Evolutionary conservation across 495 filamentous ascomycete genomes (phyloP).

Genomic region (Bryoglossum gracile): DNA sequence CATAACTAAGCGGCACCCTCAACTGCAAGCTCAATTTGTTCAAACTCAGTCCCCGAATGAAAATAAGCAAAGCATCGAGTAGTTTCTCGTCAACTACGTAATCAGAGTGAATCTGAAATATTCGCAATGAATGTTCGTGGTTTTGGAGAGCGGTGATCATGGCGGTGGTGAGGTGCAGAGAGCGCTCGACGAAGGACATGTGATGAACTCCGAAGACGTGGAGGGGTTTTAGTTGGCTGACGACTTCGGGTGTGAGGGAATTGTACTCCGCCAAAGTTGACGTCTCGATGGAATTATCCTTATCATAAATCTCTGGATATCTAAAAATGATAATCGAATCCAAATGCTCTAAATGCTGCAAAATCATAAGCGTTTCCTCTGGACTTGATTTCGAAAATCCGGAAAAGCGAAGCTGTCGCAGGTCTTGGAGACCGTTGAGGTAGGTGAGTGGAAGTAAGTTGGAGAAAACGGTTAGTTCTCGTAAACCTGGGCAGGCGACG

Average conservation of each 20-base stretch:
- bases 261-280: neutral
- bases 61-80: neutral
- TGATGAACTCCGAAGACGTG: neutral
- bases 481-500: neutral
- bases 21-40: neutral
- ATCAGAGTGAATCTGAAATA: neutral
- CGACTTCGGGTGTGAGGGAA: neutral
- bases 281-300: neutral
- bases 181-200: neutral
- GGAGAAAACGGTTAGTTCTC: neutral
- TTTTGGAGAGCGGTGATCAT: neutral
- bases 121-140: neutral
- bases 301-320: neutral
- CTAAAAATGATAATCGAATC: neutral
- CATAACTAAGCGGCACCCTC: neutral
- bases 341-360: neutral
- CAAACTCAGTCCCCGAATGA: neutral
- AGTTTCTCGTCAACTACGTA: neutral
- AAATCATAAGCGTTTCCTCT: neutral
- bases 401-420: neutral
- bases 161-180: neutral
- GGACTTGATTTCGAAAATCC: neutral
- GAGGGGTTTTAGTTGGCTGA: neutral
- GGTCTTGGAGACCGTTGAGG: neutral
- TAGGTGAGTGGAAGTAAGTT: neutral